These are phyloP conservation scores for Lodderomyces metapsilosis DNA, from an alignment of 1,139 yeast species.

Conservation along the genomic window DNA sequence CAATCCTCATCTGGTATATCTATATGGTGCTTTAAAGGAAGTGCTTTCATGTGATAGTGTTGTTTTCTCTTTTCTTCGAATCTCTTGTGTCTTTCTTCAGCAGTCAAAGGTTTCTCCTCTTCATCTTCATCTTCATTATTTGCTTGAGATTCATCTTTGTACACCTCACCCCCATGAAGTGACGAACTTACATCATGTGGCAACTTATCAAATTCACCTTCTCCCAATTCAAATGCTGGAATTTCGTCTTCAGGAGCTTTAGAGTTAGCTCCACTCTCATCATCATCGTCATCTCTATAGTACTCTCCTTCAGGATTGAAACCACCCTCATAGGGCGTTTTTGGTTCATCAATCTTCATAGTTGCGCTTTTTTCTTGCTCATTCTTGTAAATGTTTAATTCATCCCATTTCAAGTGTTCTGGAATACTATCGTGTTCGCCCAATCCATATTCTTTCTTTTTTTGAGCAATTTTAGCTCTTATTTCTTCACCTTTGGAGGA, in stretches of 20 bases:
- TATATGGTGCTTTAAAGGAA: conserved; percentile 43
- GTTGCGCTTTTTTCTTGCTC: conserved; percentile 73
- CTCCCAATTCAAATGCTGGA: conserved; percentile 44
- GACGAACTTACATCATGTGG: conserved; percentile 17
- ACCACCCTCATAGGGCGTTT: conserved; percentile 95
- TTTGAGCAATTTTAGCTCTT: conserved; percentile 37
- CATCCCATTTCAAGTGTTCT: conserved; percentile 67
- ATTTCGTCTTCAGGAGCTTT: conserved; percentile 18
- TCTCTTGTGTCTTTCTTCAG: conserved; percentile 61
- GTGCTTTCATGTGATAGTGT: conserved; percentile 72
- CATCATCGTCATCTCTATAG: conserved; percentile 66
- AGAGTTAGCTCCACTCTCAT: conserved; percentile 6
- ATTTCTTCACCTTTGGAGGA: conserved; percentile 37
- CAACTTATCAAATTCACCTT: conserved; percentile 37
- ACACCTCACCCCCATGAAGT: conserved; percentile 39
- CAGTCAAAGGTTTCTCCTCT: conserved; percentile 37
- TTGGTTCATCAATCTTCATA: conserved; percentile 92
- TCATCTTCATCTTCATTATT: conserved; percentile 30
- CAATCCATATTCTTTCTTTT: conserved; percentile 11
- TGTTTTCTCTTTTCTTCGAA: conserved; percentile 76
- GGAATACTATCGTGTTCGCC: conserved; percentile 9
- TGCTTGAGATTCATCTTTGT: conserved; percentile 25
- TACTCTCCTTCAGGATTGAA: conserved; percentile 83
- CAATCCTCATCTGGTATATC: conserved; percentile 28
- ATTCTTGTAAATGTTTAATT: conserved; percentile 59